Percentiles rank a stretch among this genome's conserved stretches.
Conservation (phyloP, 2,329 filamentous ascomycete species). For the Pochonia chlamydosporia region DNA sequence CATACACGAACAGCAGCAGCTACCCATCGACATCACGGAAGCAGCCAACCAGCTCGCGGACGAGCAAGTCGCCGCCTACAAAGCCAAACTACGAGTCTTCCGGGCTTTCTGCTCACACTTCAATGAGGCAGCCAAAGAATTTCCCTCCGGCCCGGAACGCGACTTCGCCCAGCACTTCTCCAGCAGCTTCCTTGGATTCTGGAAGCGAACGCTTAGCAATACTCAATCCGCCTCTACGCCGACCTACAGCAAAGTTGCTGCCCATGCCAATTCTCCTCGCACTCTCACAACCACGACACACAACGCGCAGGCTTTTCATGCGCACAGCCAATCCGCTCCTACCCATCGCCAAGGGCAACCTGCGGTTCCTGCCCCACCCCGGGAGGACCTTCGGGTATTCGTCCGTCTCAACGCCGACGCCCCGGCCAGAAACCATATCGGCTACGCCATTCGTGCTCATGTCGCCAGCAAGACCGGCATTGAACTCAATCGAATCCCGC, state of each 20-base stretch:
- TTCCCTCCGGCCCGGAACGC: conserved; percentile 7
- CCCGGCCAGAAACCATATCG: not conserved
- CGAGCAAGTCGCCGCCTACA: not conserved
- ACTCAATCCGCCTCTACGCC: not conserved
- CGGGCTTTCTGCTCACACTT: conserved; percentile 9
- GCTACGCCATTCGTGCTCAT: not conserved
- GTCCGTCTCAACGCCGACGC: not conserved
- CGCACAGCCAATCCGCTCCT: too few species aligned
- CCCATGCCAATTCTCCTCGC: not conserved
- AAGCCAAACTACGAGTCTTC: conserved; percentile 10
- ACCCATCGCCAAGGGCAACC: not conserved
- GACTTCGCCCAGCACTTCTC: conserved; percentile 8
- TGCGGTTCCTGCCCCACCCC: not conserved
- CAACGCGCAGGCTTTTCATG: too few species aligned
- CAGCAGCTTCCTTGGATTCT: conserved; percentile 10
- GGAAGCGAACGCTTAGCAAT: conserved; percentile 2
- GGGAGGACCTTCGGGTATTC: not conserved
- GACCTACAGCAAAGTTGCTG: not conserved
- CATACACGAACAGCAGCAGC: not conserved
- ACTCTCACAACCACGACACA: not conserved
- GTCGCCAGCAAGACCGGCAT: not conserved
- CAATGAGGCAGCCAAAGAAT: conserved; percentile 8
- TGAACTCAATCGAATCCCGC: not conserved
- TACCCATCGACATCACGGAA: not conserved
- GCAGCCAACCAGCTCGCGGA: not conserved